phyloP scores from a whole-genome alignment of 306 rosid species.

The Vigna angularis region DNA sequence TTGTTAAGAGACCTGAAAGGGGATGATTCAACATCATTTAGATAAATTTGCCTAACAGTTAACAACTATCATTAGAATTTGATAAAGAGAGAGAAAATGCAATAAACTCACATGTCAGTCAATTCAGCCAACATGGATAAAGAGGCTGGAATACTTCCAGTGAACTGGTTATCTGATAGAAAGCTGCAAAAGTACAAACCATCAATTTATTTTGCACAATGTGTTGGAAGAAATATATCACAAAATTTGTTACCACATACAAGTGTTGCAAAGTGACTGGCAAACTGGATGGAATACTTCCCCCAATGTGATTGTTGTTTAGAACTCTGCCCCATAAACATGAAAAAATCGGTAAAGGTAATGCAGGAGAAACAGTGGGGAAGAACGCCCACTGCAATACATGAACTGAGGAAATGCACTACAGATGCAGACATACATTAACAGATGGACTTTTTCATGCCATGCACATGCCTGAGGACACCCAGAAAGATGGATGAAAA shows the following conservation, averaged over 20 bases:
- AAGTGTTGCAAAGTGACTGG: slow-evolving; percentile 75
- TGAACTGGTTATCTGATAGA: slow-evolving; percentile 86
- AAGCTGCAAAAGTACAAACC: slow-evolving; percentile 69
- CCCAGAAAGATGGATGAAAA: slow-evolving; percentile 20
- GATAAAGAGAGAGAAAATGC: slow-evolving; percentile 5
- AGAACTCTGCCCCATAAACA: slow-evolving; percentile 68
- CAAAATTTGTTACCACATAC: slow-evolving; percentile 59
- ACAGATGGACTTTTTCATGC: slow-evolving; percentile 15
- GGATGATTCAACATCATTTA: slow-evolving; percentile 44
- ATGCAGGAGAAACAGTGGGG: slow-evolving; percentile 22
- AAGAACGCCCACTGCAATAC: slow-evolving; percentile 16
- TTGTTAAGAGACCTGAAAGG: slow-evolving; percentile 83
- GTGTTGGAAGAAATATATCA: slow-evolving; percentile 33
- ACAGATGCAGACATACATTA: slow-evolving; percentile 13
- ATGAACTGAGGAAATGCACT: slow-evolving; percentile 23
- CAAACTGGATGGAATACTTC: slow-evolving; percentile 81
- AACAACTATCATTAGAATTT: slow-evolving; percentile 23
- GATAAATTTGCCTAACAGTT: slow-evolving; percentile 28
- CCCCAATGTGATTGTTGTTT: slow-evolving; percentile 92
- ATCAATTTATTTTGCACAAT: slow-evolving; percentile 48
- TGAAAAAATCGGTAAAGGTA: slow-evolving; percentile 37
- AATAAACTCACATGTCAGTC: slow-evolving; percentile 67
- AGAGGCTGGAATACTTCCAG: slow-evolving; percentile 79
- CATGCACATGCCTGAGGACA: slow-evolving; percentile 20
- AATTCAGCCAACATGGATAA: slow-evolving; percentile 68